Conservation (phyloP, 2,329 filamentous ascomycete genomes). For the Trichoderma sp. region DNA sequence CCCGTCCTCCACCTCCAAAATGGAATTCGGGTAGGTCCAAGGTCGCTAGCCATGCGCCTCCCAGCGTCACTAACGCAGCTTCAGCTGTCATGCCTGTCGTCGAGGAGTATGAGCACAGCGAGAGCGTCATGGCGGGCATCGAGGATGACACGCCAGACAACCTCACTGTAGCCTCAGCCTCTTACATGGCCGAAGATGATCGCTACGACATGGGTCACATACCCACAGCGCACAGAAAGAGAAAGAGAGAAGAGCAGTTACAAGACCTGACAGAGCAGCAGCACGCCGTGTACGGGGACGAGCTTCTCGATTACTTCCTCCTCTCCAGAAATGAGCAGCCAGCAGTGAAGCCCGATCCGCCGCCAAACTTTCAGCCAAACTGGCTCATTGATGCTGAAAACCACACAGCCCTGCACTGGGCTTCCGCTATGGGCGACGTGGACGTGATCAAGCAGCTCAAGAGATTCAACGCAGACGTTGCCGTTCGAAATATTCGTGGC, state of each 20-base stretch:
- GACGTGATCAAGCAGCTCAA: slow-evolving; percentile 89
- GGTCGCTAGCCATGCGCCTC: slow-evolving; percentile 4
- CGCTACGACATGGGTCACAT: slow-evolving; percentile 70
- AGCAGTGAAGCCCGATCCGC: slow-evolving; percentile 74
- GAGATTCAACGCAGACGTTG: slow-evolving; percentile 74
- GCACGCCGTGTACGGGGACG: slow-evolving; percentile 89
- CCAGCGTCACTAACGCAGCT: slow-evolving; percentile 32
- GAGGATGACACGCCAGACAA: slow-evolving; percentile 85
- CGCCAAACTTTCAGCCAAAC: slow-evolving; percentile 84
- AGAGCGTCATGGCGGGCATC: slow-evolving; percentile 61
- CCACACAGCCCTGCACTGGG: slow-evolving; percentile 95
- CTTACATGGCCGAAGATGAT: slow-evolving; percentile 83
- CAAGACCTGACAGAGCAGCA: slow-evolving; percentile 74
- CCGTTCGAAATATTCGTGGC: slow-evolving; percentile 70
- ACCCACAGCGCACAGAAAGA: slow-evolving; percentile 67
- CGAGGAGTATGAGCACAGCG: slow-evolving; percentile 69
- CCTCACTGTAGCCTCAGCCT: slow-evolving; percentile 79
- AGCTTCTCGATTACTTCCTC: slow-evolving; percentile 94
- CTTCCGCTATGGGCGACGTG: slow-evolving; percentile 93
- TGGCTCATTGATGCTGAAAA: slow-evolving; percentile 91
- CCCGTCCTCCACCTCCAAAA: slow-evolving; percentile 56
- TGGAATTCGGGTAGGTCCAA: slow-evolving; percentile 45
- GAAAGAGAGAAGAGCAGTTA: slow-evolving; percentile 71
- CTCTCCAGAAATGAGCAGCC: slow-evolving; percentile 78
- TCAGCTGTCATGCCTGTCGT: slow-evolving; percentile 36